Percentiles rank a stretch among this genome's conserved stretches.
Evolutionary conservation across 345 rosid species (phyloP).

Genomic region (Hibiscus syriacus): DNA sequence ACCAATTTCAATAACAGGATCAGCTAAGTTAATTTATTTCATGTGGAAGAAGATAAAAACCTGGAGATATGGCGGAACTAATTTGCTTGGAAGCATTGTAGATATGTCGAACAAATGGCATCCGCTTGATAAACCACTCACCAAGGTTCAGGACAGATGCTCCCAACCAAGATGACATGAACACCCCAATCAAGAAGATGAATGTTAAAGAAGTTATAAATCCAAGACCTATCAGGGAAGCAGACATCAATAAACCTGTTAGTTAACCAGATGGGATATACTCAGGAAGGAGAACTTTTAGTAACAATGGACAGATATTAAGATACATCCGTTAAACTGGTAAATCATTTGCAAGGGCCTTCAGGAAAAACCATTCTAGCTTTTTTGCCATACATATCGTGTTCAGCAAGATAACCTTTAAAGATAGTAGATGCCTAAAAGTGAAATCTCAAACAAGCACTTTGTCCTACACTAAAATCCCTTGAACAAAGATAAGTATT

Average conservation of each 20-base stretch:
- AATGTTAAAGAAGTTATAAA: slow-evolving; percentile 86
- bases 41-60: slow-evolving; percentile 24
- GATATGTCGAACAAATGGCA: slow-evolving; percentile 97
- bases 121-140: slow-evolving; percentile 98
- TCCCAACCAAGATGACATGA: slow-evolving; percentile 99
- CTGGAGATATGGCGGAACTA: slow-evolving; percentile 97
- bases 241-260: slow-evolving; percentile 4
- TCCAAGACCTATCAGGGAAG: slow-evolving; percentile 65
- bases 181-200: slow-evolving; percentile 95
- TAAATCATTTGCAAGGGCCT: not conserved
- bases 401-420: not conserved
- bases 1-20: slow-evolving; percentile 5
- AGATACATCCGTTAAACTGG: not conserved
- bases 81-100: slow-evolving; percentile 98
- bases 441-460: not conserved
- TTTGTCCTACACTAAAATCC: not conserved
- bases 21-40: not conserved
- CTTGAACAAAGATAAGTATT: not conserved
- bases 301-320: not conserved
- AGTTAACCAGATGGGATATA: not conserved
- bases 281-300: not conserved
- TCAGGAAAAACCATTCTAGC: not conserved
- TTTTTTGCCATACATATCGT: not conserved
- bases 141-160: slow-evolving; percentile 87
- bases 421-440: not conserved